A percentile compares a stretch with the other conserved stretches of the same genome.
phyloP scores from a whole-genome alignment of 2,329 filamentous ascomycete species.

The Keithomyces neogunnii region DNA sequence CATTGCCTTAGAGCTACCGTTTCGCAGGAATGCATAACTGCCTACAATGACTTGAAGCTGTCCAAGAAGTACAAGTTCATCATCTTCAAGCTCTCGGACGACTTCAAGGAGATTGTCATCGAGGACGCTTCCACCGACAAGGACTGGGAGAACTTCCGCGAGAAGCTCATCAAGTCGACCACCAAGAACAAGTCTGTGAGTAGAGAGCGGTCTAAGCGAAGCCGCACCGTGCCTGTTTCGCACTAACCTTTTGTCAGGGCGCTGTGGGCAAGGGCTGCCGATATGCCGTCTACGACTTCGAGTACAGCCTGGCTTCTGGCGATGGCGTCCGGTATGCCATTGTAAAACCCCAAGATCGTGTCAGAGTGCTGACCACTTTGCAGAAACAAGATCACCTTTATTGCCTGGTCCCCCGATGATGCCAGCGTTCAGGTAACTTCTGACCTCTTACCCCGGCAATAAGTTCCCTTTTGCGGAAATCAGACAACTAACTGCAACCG shows the following conservation, averaged over 20 bases:
- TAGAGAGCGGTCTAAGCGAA: neutral
- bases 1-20: constrained; percentile 55
- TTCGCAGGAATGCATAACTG: constrained; percentile 59
- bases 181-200: constrained; percentile 55
- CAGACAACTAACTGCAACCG: neutral
- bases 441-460: neutral
- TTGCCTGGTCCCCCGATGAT: constrained; percentile 76
- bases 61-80: constrained; percentile 77
- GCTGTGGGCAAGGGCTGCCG: constrained; percentile 59
- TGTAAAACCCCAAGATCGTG: neutral
- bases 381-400: constrained; percentile 72
- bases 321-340: constrained; percentile 58
- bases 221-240: neutral
- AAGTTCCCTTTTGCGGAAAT: neutral
- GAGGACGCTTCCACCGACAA: constrained; percentile 60
- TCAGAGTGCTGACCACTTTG: constrained; percentile 12
- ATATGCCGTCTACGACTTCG: constrained; percentile 80
- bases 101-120: constrained; percentile 74
- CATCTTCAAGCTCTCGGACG: constrained; percentile 79
- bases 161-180: constrained; percentile 67
- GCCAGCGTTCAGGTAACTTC: constrained; percentile 60
- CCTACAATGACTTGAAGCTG: constrained; percentile 78
- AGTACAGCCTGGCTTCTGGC: constrained; percentile 63
- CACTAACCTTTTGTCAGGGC: constrained; percentile 31
- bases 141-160: constrained; percentile 66